Conservation (phyloP, 306 rosid genomes). For the Herpetospermum pedunculosum region DNA sequence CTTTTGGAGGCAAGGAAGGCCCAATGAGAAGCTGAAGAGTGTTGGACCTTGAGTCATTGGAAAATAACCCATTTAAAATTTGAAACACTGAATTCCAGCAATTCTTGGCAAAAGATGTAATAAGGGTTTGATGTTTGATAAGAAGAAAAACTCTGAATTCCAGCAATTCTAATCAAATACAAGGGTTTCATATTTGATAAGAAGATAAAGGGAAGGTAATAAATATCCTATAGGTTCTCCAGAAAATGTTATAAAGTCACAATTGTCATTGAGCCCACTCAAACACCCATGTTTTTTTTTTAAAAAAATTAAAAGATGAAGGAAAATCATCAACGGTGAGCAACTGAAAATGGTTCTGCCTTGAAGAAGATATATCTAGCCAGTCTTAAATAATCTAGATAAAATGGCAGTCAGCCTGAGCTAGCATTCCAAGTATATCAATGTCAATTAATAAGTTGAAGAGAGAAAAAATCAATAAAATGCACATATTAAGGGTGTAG, state of each 20-base stretch:
- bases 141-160: too few relatives aligned
- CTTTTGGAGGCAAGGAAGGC: not conserved
- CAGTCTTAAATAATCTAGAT: not conserved
- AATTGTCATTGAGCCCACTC: not conserved
- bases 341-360: not conserved
- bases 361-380: not conserved
- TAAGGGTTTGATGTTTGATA: too few relatives aligned
- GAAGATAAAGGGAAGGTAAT: not conserved
- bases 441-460: not conserved
- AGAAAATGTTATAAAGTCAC: not conserved
- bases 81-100: not conserved
- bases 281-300: not conserved
- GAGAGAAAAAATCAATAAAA: not conserved
- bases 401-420: not conserved
- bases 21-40: not conserved
- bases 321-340: not conserved
- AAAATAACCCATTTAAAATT: not conserved
- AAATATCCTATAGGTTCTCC: not conserved
- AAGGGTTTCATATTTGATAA: too few relatives aligned
- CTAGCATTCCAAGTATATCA: not conserved
- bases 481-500: not conserved
- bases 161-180: too few relatives aligned
- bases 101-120: too few relatives aligned
- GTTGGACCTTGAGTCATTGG: not conserved
- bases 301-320: too few relatives aligned